Base-by-base conservation (phyloP, 768 basidiomycete species). In the Infundibulicybe gibba region DNA sequence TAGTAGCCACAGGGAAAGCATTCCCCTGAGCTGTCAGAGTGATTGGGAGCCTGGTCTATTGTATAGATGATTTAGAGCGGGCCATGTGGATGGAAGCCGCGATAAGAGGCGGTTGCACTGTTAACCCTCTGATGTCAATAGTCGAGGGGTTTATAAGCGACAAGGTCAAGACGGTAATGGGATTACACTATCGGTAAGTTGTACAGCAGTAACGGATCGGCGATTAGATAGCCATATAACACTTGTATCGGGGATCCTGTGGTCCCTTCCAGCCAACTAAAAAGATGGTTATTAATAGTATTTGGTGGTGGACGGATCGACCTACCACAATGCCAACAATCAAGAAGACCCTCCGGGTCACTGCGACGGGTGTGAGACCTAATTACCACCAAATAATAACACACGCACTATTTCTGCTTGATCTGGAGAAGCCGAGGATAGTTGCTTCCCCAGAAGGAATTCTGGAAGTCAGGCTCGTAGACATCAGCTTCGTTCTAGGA, bases 271-370 rank as follows among this genome's bases (percentile, higher is more conserved):
- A 38, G 10, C 35, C 35, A 38, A 38, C 35, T 38, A 19, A 10
- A 34, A 34, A 34, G 3, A 38, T n/a, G n/a, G 35, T 6, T 10
- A 38, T n/a, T 10, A 38, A 6, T n/a, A 6, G 10, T 10, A 38
- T 38, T 19, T 38, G 10, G 10, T 3, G 35, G n/a, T 38, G 25
- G 25, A 38, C 14, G 10, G 17, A 10, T 6, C 5, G 5, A 62
- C 68, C 56, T 35, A 71, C 72, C 72, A 51, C 75, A 75, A 32
- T 75, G 74, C 75, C 75, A 77, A 51, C 76, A 76, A 49, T 76
- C 74, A 4, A 77, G 55, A 31, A 75, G 60, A 14, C 66, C 66
- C 20, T 75, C 57, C 20, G 76, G 75, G 59, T 76, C 76, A 55
- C 75, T 77, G 17, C 6, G 40, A 41, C 13, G 15, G 41, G 30